Evolutionary conservation across 257 asterid genomes (phyloP).

Genomic region (Ophiorrhiza pumila): DNA sequence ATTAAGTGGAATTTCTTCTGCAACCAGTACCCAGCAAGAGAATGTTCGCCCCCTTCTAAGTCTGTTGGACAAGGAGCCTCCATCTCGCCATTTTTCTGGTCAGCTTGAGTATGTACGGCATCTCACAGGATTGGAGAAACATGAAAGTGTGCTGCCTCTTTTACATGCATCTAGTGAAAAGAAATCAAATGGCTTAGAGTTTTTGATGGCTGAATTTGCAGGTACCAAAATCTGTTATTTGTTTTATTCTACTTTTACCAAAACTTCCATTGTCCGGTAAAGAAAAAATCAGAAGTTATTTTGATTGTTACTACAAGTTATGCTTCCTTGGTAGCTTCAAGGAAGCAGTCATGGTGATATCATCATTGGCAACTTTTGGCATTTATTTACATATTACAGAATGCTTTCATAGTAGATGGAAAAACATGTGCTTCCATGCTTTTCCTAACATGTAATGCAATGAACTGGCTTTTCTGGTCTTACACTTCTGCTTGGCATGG

Average conservation of each 20-base stretch:
- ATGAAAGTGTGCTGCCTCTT: conserved; percentile 58
- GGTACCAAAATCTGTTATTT: conserved; percentile 43
- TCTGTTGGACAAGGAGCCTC: conserved; percentile 95
- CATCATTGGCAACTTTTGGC: background rate
- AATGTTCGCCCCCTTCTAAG: conserved; percentile 86
- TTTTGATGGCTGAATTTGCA: conserved; percentile 96
- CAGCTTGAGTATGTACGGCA: conserved; percentile 94
- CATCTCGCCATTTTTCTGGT: conserved; percentile 92
- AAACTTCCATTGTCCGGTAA: background rate
- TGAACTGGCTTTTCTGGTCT: background rate
- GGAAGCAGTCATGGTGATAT: background rate
- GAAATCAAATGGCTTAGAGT: conserved; percentile 83
- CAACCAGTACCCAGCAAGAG: conserved; percentile 59
- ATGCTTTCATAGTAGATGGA: background rate
- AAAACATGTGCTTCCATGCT: background rate
- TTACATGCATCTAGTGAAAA: conserved; percentile 49
- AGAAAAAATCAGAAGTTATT: background rate
- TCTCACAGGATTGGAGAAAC: conserved; percentile 86
- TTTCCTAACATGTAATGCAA: background rate
- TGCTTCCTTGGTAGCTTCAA: background rate
- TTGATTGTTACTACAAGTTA: background rate
- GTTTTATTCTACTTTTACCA: background rate
- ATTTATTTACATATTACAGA: background rate
- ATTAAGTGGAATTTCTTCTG: conserved; percentile 58
- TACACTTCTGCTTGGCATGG: background rate